A percentile compares a stretch with the other conserved stretches of the same genome.
phyloP scores from a whole-genome alignment of 495 filamentous ascomycete species.

The Staphylotrichum tortipilum region DNA sequence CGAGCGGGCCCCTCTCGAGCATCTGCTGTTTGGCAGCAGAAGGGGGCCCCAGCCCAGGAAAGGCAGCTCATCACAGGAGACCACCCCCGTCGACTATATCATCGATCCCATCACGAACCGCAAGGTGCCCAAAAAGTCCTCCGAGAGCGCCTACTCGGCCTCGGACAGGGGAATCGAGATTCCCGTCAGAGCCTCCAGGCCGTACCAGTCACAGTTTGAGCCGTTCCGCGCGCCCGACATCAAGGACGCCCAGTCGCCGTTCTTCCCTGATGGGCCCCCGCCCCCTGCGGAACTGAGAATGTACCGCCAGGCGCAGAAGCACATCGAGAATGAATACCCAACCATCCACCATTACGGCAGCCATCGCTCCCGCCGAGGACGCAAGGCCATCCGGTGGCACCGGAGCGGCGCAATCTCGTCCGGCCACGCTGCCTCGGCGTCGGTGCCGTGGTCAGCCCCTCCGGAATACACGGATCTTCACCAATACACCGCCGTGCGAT shows the following conservation, averaged over 20 bases:
- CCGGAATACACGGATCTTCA: slow-evolving; percentile 20
- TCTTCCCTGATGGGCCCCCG: slow-evolving; percentile 29
- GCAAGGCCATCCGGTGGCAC: slow-evolving; percentile 21
- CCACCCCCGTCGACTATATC: slow-evolving; percentile 28
- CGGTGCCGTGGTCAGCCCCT: neutral
- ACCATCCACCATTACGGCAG: slow-evolving; percentile 13
- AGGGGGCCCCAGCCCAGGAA: neutral
- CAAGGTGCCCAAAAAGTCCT: slow-evolving; percentile 33
- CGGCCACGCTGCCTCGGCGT: neutral
- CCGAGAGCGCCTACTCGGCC: neutral
- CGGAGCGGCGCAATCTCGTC: slow-evolving; percentile 9
- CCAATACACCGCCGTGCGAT: slow-evolving; percentile 18
- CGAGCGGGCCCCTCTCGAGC: slow-evolving; percentile 26
- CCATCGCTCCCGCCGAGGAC: neutral
- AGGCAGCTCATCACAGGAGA: neutral
- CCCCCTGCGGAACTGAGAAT: slow-evolving; percentile 31
- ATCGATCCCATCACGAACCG: slow-evolving; percentile 58
- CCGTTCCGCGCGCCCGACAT: slow-evolving; percentile 13
- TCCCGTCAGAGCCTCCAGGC: slow-evolving; percentile 28
- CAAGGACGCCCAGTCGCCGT: slow-evolving; percentile 10
- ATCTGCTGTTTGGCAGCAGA: slow-evolving; percentile 24
- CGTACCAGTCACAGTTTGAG: slow-evolving; percentile 33
- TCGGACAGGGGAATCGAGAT: slow-evolving; percentile 17
- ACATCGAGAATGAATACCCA: neutral
- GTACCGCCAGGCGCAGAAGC: slow-evolving; percentile 26